Conservation (phyloP, 2,329 filamentous ascomycete species). For the Exophiala aquamarina region DNA sequence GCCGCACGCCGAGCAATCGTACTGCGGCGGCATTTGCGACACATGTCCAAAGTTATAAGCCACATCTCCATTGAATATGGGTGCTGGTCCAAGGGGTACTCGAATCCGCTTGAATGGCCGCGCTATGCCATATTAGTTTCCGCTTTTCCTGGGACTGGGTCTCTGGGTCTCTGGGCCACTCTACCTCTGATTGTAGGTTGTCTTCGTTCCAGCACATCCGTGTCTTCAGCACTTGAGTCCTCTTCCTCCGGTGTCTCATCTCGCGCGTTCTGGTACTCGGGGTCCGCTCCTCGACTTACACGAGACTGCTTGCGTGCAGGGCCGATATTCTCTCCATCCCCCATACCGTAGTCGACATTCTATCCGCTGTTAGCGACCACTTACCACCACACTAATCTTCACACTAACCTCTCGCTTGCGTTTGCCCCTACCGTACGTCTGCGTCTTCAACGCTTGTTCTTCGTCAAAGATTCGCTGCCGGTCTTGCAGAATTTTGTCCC, state of each 20-base stretch:
- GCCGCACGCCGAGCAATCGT: constrained; percentile 55
- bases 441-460: constrained; percentile 65
- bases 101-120: constrained; percentile 41
- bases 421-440: constrained; percentile 83
- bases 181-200: constrained; percentile 21
- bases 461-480: constrained; percentile 76
- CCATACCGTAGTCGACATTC: constrained; percentile 26
- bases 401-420: constrained; percentile 62
- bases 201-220: constrained; percentile 19
- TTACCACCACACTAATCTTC: constrained; percentile 20
- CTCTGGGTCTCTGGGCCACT: constrained; percentile 1
- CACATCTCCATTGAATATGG: constrained; percentile 25
- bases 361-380: constrained; percentile 10
- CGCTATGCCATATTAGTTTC: constrained; percentile 27
- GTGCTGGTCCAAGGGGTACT: constrained; percentile 28
- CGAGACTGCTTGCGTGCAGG: constrained; percentile 1
- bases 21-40: constrained; percentile 20
- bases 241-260: constrained; percentile 46
- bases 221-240: constrained; percentile 29
- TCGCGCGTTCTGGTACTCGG: constrained; percentile 43
- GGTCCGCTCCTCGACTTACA: constrained; percentile 27
- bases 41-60: constrained; percentile 19
- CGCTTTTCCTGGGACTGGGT: constrained; percentile 6
- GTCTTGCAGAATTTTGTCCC: constrained; percentile 86
- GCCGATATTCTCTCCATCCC: constrained; percentile 9